A percentile compares a stretch with the other conserved stretches of the same genome.
phyloP scores from a whole-genome alignment of 2,329 filamentous ascomycete genomes.

The Aspergillus carbonarius region DNA sequence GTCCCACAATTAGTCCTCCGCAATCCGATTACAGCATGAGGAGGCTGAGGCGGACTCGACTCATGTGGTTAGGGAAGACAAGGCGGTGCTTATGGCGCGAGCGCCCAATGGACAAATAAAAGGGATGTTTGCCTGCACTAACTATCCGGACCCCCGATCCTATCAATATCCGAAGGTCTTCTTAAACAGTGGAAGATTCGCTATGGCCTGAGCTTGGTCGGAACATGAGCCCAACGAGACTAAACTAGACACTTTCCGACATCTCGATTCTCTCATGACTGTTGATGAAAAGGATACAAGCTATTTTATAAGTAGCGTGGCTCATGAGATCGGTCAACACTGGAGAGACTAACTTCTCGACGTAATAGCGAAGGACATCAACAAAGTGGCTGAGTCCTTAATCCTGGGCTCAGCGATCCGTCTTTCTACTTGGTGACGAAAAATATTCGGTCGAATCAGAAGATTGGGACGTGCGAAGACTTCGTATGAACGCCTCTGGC shows the following conservation, averaged over 20 bases:
- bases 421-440: conserved; percentile 77
- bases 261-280: conserved; percentile 80
- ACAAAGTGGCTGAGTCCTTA: conserved; percentile 74
- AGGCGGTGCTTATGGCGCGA: conserved; percentile 93
- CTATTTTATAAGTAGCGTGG: conserved; percentile 79
- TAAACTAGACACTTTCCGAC: conserved; percentile 91
- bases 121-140: conserved; percentile 90
- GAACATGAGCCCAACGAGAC: conserved; percentile 89
- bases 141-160: conserved; percentile 97
- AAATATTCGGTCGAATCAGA: conserved; percentile 69
- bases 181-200: conserved; percentile 80
- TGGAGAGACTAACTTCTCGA: conserved; percentile 83
- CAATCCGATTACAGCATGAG: conserved; percentile 86
- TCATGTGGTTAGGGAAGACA: conserved; percentile 90
- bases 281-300: conserved; percentile 86
- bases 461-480: conserved; percentile 72
- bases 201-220: conserved; percentile 75
- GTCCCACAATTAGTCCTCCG: conserved; percentile 88
- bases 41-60: conserved; percentile 95
- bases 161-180: conserved; percentile 76
- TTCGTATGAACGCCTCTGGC: conserved; percentile 58
- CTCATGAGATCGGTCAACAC: conserved; percentile 83
- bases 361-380: conserved; percentile 77
- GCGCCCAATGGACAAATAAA: conserved; percentile 78
- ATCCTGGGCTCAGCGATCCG: conserved; percentile 65